phyloP scores from a whole-genome alignment of 257 asterid species.

The Capsicum baccatum region DNA sequence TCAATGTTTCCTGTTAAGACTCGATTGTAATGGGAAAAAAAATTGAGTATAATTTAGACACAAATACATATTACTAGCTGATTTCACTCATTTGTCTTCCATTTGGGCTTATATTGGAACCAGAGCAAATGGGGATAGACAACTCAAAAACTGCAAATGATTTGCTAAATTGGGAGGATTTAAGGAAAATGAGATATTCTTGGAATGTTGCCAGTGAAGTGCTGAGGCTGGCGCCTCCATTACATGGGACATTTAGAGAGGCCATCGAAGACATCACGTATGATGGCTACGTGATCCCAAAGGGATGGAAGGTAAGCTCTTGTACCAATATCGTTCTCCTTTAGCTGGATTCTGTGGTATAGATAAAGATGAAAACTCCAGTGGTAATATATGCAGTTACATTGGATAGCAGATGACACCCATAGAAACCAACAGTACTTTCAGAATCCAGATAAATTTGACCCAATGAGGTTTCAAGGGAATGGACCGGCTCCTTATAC shows the following conservation, averaged over 20 bases:
- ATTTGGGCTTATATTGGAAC: too few species aligned
- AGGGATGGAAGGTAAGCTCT: constrained; percentile 61
- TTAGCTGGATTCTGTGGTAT: not conserved
- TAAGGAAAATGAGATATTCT: constrained; percentile 63
- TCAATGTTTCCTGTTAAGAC: not conserved
- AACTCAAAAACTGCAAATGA: constrained; percentile 56
- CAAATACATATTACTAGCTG: not conserved
- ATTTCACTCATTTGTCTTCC: not conserved
- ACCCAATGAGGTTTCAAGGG: constrained; percentile 60
- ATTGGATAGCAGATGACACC: constrained; percentile 52
- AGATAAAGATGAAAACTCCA: not conserved
- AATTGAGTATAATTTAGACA: not conserved
- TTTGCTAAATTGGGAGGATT: constrained; percentile 57
- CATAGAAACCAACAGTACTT: constrained; percentile 55
- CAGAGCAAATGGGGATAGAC: constrained; percentile 65
- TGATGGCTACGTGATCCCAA: constrained; percentile 61
- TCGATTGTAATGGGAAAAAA: not conserved
- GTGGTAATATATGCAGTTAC: constrained; percentile 42
- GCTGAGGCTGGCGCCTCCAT: constrained; percentile 59
- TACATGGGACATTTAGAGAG: constrained; percentile 65
- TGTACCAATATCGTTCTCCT: not conserved
- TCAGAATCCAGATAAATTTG: constrained; percentile 49
- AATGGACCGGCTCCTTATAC: constrained; percentile 61
- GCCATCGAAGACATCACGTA: constrained; percentile 53
- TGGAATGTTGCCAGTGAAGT: constrained; percentile 74